Conservation (phyloP, 1,139 yeast genomes). For the Suhomyces chickasaworum region DNA sequence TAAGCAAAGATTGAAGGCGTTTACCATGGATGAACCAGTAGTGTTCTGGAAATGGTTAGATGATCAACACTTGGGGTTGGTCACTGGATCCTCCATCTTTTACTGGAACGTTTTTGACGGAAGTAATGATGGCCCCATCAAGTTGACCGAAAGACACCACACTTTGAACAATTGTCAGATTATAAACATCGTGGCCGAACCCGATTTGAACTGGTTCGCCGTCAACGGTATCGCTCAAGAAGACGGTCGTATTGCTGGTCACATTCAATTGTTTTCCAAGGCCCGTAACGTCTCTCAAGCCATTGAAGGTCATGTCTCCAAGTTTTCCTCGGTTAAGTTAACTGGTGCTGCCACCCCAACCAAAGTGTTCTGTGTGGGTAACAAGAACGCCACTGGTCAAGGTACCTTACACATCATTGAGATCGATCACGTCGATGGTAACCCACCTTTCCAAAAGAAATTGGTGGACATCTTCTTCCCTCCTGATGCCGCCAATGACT, state of each 20-base stretch:
- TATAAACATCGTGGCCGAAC: slow-evolving; percentile 85
- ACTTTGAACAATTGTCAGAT: slow-evolving; percentile 81
- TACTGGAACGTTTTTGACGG: slow-evolving; percentile 88
- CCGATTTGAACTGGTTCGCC: slow-evolving; percentile 88
- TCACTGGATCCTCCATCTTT: slow-evolving; percentile 74
- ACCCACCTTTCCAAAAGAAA: slow-evolving; percentile 87
- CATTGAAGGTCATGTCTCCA: slow-evolving; percentile 96
- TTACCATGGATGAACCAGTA: slow-evolving; percentile 84
- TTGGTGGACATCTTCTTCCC: slow-evolving; percentile 95
- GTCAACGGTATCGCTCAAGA: slow-evolving; percentile 94
- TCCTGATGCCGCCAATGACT: slow-evolving; percentile 93
- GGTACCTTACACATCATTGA: slow-evolving; percentile 91
- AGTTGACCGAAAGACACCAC: slow-evolving; percentile 82
- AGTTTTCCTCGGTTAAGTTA: slow-evolving; percentile 74
- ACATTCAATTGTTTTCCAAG: slow-evolving; percentile 87
- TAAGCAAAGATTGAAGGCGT: slow-evolving; percentile 87
- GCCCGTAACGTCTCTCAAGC: slow-evolving; percentile 93
- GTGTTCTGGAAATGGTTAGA: slow-evolving; percentile 95
- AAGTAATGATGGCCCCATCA: slow-evolving; percentile 71
- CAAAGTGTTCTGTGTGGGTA: slow-evolving; percentile 87
- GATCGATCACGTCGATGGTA: slow-evolving; percentile 87
- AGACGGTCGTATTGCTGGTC: slow-evolving; percentile 94
- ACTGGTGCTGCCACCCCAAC: slow-evolving; percentile 77
- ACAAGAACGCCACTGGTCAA: slow-evolving; percentile 82
- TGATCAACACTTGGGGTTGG: slow-evolving; percentile 73